These are phyloP conservation scores for Aspergillus panamensis DNA, from an alignment of 495 filamentous ascomycete genomes.

Conservation along the genomic window DNA sequence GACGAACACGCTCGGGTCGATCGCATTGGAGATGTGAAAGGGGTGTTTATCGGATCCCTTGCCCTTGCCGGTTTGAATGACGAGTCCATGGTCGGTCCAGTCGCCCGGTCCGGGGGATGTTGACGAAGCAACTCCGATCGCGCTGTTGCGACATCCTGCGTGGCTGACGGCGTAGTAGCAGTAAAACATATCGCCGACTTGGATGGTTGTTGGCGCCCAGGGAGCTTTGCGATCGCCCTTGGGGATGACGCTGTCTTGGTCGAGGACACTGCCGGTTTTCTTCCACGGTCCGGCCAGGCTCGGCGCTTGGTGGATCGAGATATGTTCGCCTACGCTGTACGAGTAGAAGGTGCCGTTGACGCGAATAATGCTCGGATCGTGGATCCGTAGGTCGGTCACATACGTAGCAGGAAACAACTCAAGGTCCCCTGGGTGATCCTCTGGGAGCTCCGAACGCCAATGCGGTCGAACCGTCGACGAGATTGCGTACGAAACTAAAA, in stretches of 20 bases:
- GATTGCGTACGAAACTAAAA: conserved; percentile 1
- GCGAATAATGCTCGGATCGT: conserved; percentile 41
- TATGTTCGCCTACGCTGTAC: conserved; percentile 36
- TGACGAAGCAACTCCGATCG: conserved; percentile 68
- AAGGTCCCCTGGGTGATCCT: neutral
- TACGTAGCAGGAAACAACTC: conserved; percentile 27
- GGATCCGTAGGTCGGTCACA: conserved; percentile 34
- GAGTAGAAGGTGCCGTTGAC: conserved; percentile 35
- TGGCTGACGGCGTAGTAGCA: conserved; percentile 70
- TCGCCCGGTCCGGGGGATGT: conserved; percentile 54
- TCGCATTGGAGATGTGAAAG: conserved; percentile 61
- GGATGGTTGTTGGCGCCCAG: conserved; percentile 61
- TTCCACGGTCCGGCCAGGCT: conserved; percentile 42
- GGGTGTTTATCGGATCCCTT: conserved; percentile 46
- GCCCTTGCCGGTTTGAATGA: conserved; percentile 40
- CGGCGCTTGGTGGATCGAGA: conserved; percentile 35
- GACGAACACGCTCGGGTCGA: conserved; percentile 62
- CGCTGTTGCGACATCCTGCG: conserved; percentile 64
- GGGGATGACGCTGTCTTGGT: conserved; percentile 38
- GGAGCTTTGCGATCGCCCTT: conserved; percentile 38
- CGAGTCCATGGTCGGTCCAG: conserved; percentile 52
- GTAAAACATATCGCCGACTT: conserved; percentile 57
- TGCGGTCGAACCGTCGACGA: conserved; percentile 1
- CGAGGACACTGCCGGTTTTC: conserved; percentile 34
- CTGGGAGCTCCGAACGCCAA: neutral